Conservation (phyloP, 371 early-diverging fungal species). For the Saksenaea vasiformis region DNA sequence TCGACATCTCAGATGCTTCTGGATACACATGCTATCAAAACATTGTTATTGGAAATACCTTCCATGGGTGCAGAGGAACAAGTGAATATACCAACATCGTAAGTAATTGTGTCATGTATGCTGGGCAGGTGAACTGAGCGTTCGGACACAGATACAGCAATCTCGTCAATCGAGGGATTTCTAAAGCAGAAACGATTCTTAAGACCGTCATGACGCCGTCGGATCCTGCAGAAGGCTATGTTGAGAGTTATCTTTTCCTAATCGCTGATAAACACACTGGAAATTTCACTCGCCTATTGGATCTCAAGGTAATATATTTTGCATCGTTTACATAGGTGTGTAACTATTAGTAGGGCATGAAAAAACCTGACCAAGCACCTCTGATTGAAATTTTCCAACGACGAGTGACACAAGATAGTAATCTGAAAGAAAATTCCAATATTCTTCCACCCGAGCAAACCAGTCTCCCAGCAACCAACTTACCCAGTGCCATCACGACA, state of each 20-base stretch:
- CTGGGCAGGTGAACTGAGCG: neutral
- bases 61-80: constrained; percentile 54
- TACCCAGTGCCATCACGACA: constrained; percentile 40
- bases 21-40: constrained; percentile 90
- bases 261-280: constrained; percentile 69
- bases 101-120: constrained; percentile 23
- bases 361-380: constrained; percentile 55
- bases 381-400: constrained; percentile 58
- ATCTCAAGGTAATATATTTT: constrained; percentile 71
- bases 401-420: constrained; percentile 23
- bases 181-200: constrained; percentile 80
- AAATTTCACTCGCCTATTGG: constrained; percentile 76
- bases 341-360: constrained; percentile 43
- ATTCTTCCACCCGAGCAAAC: constrained; percentile 25
- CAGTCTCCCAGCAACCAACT: constrained; percentile 5
- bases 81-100: constrained; percentile 60
- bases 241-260: constrained; percentile 86
- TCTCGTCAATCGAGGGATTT: constrained; percentile 78
- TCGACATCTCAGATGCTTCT: constrained; percentile 64
- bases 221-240: constrained; percentile 82
- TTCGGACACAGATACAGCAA: constrained; percentile 65
- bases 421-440: constrained; percentile 38
- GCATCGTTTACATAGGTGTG: neutral
- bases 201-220: constrained; percentile 88
- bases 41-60: constrained; percentile 73